Base-by-base conservation (phyloP, 2,329 filamentous ascomycete species). In the Botrytis aclada region DNA sequence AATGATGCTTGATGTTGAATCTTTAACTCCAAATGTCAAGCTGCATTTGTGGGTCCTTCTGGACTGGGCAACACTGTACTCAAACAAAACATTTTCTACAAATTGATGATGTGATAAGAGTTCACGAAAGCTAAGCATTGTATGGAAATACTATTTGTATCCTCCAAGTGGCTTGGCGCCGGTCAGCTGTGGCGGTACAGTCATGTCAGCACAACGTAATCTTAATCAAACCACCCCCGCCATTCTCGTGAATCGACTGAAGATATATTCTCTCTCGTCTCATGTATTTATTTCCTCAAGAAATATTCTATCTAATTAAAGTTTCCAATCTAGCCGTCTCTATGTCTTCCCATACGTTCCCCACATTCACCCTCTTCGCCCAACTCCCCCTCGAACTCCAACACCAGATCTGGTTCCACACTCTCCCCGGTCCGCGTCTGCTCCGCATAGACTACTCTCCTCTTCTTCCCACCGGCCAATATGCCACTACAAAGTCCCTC, bases 271-370 rank as follows among this genome's bases (percentile, higher is more conserved):
- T 8, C n/a, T 56, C 7, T 29, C n/a, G 7, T 7, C 12, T 54
- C 47, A 54, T n/a, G 47, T 54, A 54, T 29, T 32, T 4, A 29
- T 9, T 7, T 56, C n/a, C n/a, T 54, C 51, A 18, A 56, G 51
- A 56, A 16, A 29, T 3, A 8, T 1, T 18, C 18, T 0, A 0
- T 56, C n/a, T 32, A 29, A 3, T 3, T 2, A 7, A 18, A 56
- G 3, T 18, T 3, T 14, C 6, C 14, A 56, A 56, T 29, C 6
- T 18, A 29, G 14, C 14, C 14, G 5, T 56, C 14, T 8, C n/a
- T 4, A 56, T 56, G 51, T 29, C 51, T 56, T 29, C 14, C 51
- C 14, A 16, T 18, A 29, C n/a, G 14, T n/a, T 29, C n/a, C 16
- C 14, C 6, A 29, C 51, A 29, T 56, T 56, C 14, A 29, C 51